Percentiles rank a stretch among this genome's conserved stretches.
Evolutionary conservation across 1,284 basidiomycete genomes (phyloP).

Genomic region (Malassezia slooffiae): DNA sequence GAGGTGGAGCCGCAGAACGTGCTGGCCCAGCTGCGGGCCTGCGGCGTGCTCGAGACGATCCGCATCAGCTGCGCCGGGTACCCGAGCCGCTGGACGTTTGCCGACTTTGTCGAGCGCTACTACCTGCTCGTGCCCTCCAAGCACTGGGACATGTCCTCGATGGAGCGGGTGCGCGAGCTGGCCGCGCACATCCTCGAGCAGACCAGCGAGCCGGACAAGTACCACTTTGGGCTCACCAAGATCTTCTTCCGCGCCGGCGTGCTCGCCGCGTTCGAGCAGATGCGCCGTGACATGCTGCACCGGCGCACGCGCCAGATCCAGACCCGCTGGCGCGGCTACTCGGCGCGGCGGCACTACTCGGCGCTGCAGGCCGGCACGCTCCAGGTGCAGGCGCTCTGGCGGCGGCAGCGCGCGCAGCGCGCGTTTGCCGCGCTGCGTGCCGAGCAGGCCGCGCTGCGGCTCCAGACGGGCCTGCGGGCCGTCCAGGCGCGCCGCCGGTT

Average conservation of each 20-base stretch:
- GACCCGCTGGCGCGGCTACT: constrained; percentile 81
- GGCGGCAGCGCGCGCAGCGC: constrained; percentile 65
- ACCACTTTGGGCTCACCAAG: constrained; percentile 91
- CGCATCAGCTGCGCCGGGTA: constrained; percentile 98
- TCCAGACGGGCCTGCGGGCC: constrained; percentile 65
- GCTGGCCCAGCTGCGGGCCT: constrained; percentile 84
- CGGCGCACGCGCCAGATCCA: constrained; percentile 85
- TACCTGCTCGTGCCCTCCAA: constrained; percentile 87
- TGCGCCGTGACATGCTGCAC: constrained; percentile 77
- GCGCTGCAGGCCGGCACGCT: constrained; percentile 64
- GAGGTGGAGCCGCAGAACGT: constrained; percentile 93
- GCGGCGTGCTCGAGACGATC: constrained; percentile 98
- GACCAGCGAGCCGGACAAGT: constrained; percentile 89
- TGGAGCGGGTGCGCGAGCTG: constrained; percentile 58
- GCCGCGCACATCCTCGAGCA: constrained; percentile 73
- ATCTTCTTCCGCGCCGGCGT: constrained; percentile 99
- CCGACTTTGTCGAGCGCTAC: constrained; percentile 97
- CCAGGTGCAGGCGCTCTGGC: constrained; percentile 86
- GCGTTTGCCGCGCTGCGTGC: constrained; percentile 63
- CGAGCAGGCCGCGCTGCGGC: constrained; percentile 62
- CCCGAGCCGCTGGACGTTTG: constrained; percentile 96
- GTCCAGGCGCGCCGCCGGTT: constrained; percentile 62
- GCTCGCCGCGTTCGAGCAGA: constrained; percentile 88
- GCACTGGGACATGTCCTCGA: constrained; percentile 56
- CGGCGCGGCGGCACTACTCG: constrained; percentile 72